A percentile compares a stretch with the other conserved stretches of the same genome.
Evolutionary conservation across 495 filamentous ascomycete genomes (phyloP).

Genomic region (Podospora pseudoanserina): DNA sequence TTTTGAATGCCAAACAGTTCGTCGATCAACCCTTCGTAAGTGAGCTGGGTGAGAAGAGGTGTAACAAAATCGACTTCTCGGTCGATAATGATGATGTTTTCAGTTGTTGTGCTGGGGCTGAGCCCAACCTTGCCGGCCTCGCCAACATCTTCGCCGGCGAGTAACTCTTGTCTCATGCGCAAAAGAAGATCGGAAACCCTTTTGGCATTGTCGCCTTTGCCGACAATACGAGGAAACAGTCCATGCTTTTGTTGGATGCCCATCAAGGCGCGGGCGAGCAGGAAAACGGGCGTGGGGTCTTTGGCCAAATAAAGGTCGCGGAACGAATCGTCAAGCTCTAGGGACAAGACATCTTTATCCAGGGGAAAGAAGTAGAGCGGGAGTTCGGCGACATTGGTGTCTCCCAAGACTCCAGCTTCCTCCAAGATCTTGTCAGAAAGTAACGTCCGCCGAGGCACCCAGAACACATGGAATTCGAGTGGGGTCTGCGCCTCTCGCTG

Average conservation of each 20-base stretch:
- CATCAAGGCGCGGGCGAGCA: slow-evolving; percentile 92
- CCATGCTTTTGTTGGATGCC: slow-evolving; percentile 86
- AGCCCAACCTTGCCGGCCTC: slow-evolving; percentile 61
- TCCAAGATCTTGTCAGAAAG: slow-evolving; percentile 91
- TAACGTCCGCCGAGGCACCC: slow-evolving; percentile 85
- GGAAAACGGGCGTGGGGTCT: slow-evolving; percentile 84
- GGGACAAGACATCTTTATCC: slow-evolving; percentile 83
- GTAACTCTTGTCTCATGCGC: slow-evolving; percentile 87
- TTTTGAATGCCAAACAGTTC: slow-evolving; percentile 85
- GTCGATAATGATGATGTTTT: slow-evolving; percentile 91
- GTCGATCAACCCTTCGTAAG: slow-evolving; percentile 94
- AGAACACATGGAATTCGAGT: slow-evolving; percentile 93
- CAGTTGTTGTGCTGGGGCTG: slow-evolving; percentile 82
- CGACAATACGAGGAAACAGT: slow-evolving; percentile 90
- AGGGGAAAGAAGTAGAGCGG: slow-evolving; percentile 86
- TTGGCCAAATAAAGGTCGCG: slow-evolving; percentile 83
- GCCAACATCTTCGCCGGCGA: slow-evolving; percentile 69
- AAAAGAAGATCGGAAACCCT: slow-evolving; percentile 82
- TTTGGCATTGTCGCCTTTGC: slow-evolving; percentile 92
- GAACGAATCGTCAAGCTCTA: slow-evolving; percentile 86
- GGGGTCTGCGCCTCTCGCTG: slow-evolving; percentile 78
- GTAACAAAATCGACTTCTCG: slow-evolving; percentile 92
- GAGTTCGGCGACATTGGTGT: slow-evolving; percentile 82
- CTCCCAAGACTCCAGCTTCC: slow-evolving; percentile 87
- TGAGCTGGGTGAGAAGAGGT: slow-evolving; percentile 86